Conservation (phyloP, 306 rosid species). For the Hippophae rhamnoides region DNA sequence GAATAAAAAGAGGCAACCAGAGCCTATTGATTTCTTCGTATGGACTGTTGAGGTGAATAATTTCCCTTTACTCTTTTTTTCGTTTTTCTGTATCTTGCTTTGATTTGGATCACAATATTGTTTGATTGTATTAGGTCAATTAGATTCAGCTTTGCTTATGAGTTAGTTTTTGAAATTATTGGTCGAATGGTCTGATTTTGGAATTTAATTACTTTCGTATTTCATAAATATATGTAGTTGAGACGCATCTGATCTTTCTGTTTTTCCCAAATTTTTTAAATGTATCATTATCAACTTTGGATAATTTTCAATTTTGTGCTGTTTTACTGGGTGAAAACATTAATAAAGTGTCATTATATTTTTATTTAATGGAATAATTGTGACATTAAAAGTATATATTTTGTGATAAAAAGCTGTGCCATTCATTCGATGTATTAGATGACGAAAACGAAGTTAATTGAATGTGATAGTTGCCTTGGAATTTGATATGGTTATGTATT, state of each 20-base stretch:
- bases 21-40: slow-evolving; percentile 99
- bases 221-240: neutral
- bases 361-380: slow-evolving; percentile 1
- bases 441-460: too few species aligned
- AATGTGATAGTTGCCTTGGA: too few species aligned
- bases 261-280: neutral
- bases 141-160: slow-evolving; percentile 9
- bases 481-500: too few species aligned
- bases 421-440: too few species aligned
- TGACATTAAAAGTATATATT: neutral
- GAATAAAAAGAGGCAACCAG: slow-evolving; percentile 82
- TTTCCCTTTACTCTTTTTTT: slow-evolving; percentile 3
- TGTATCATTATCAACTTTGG: neutral
- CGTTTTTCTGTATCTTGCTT: neutral
- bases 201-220: neutral
- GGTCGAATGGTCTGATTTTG: slow-evolving; percentile 1
- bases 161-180: slow-evolving; percentile 4
- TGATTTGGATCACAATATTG: slow-evolving; percentile 17
- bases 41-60: slow-evolving; percentile 92
- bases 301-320: neutral
- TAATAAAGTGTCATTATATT: neutral
- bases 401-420: too few species aligned
- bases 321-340: neutral
- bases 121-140: neutral
- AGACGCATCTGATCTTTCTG: neutral